These are phyloP conservation scores for Fusarium stilboides DNA, from an alignment of 2,329 filamentous ascomycete species.

Conservation along the genomic window DNA sequence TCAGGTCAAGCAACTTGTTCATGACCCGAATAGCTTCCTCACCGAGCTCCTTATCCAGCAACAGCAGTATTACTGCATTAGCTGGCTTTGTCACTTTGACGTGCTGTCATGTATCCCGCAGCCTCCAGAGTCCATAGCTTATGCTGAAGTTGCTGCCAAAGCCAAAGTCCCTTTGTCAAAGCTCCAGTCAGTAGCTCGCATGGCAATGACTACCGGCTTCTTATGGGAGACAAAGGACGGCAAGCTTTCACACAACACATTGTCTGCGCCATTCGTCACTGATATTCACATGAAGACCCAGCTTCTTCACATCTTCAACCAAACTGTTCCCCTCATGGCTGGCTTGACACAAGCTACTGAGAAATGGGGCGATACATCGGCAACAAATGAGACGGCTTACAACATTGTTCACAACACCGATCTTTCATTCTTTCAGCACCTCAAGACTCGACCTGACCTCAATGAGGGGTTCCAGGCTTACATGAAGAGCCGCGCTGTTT, in stretches of 20 bases:
- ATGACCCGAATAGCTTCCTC: constrained; percentile 39
- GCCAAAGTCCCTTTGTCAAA: constrained; percentile 25
- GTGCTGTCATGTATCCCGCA: constrained; percentile 26
- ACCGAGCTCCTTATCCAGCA: constrained; percentile 36
- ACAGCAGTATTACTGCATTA: constrained; percentile 37
- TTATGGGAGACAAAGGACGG: constrained; percentile 52
- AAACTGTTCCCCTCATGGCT: constrained; percentile 46
- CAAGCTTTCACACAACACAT: constrained; percentile 52
- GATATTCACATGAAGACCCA: constrained; percentile 50
- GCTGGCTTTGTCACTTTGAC: constrained; percentile 37
- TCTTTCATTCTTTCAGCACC: constrained; percentile 53
- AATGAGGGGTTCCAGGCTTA: constrained; percentile 22
- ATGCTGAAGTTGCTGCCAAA: constrained; percentile 24
- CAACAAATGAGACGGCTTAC: constrained; percentile 50
- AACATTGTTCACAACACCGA: constrained; percentile 50
- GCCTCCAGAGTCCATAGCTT: constrained; percentile 1
- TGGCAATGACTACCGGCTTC: constrained; percentile 56
- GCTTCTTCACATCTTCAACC: constrained; percentile 51
- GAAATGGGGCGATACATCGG: constrained; percentile 47
- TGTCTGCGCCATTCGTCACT: constrained; percentile 52
- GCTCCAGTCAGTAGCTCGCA: constrained; percentile 47
- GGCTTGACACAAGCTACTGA: constrained; percentile 47
- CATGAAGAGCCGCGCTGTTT: constrained; percentile 39
- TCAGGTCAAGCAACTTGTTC: constrained; percentile 29
- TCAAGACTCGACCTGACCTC: constrained; percentile 31